Evolutionary conservation across 2,329 filamentous ascomycete genomes (phyloP).

Genomic region (Monosporascus cannonballus): DNA sequence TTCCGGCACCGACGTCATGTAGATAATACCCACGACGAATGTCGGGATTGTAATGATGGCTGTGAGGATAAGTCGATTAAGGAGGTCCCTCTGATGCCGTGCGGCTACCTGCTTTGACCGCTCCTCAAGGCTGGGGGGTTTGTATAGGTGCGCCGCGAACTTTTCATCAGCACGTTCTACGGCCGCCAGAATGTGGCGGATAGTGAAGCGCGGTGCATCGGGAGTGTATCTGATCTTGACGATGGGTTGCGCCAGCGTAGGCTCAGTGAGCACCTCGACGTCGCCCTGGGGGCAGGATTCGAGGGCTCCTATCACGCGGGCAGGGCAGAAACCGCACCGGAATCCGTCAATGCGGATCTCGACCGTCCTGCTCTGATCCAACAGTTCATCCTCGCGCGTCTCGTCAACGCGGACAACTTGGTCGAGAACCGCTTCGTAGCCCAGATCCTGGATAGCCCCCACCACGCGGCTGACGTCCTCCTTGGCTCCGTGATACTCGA

Average conservation of each 20-base stretch:
- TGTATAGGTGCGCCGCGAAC: conserved; percentile 66
- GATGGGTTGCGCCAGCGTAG: conserved; percentile 58
- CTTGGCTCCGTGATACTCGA: conserved; percentile 46
- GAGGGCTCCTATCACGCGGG: conserved; percentile 48
- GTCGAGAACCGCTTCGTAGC: conserved; percentile 59
- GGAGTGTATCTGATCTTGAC: conserved; percentile 68
- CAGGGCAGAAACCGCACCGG: conserved; percentile 67
- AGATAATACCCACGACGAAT: conserved; percentile 82
- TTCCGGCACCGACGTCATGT: conserved; percentile 72
- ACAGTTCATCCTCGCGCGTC: conserved; percentile 15
- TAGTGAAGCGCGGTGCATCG: conserved; percentile 60
- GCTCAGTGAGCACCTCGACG: conserved; percentile 47
- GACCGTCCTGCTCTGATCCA: conserved; percentile 44
- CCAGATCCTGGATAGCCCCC: conserved; percentile 54
- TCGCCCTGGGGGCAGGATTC: conserved; percentile 41
- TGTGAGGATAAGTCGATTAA: conserved; percentile 66
- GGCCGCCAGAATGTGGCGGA: conserved; percentile 64
- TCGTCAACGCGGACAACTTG: conserved; percentile 34
- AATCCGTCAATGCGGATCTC: conserved; percentile 65
- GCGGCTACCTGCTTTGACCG: conserved; percentile 66
- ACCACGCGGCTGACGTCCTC: conserved; percentile 41
- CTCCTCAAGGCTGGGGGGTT: conserved; percentile 78
- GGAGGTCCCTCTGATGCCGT: conserved; percentile 61
- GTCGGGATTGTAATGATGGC: conserved; percentile 69
- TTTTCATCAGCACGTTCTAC: conserved; percentile 61